phyloP scores from a whole-genome alignment of 805 yeast species.

The Metschnikowia santaceciliae region DNA sequence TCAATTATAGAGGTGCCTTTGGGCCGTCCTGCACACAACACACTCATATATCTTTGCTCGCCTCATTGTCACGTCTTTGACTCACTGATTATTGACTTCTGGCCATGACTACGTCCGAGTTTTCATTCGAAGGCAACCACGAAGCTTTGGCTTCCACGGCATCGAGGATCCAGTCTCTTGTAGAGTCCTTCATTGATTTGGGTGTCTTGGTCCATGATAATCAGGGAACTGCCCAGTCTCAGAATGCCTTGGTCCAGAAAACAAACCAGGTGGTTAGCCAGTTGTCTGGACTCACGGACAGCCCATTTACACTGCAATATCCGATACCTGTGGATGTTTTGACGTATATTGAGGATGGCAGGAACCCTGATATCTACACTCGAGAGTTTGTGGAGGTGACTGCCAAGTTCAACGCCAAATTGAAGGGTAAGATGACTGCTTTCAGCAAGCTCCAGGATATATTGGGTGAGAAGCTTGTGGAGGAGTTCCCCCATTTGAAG shows the following conservation, averaged over 20 bases:
- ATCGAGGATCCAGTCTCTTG: conserved; percentile 29
- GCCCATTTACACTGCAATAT: conserved; percentile 31
- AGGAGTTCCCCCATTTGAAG: conserved; percentile 75
- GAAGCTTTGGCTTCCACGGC: conserved; percentile 29
- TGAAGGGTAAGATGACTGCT: conserved; percentile 80
- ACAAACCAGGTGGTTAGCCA: conserved; percentile 41
- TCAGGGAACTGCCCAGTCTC: conserved; percentile 82
- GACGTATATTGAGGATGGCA: conserved; percentile 89
- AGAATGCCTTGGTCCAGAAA: conserved; percentile 40
- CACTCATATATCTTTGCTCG: not conserved
- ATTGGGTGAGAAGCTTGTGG: conserved; percentile 63
- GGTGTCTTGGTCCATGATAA: conserved; percentile 93
- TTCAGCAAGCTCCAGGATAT: conserved; percentile 58
- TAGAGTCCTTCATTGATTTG: conserved; percentile 81
- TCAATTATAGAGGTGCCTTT: not conserved
- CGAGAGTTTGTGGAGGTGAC: conserved; percentile 94
- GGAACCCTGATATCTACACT: conserved; percentile 96
- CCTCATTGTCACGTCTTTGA: not conserved
- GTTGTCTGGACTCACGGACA: conserved; percentile 31
- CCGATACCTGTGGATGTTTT: conserved; percentile 81
- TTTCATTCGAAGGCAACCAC: conserved; percentile 21
- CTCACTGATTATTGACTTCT: not conserved
- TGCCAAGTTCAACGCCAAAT: conserved; percentile 81
- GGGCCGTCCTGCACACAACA: not conserved
- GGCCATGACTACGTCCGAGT: conserved; percentile 30